A percentile compares a stretch with the other conserved stretches of the same genome.
Conservation (phyloP, 2,329 filamentous ascomycete genomes). For the Davidsoniella neocaledoniae region DNA sequence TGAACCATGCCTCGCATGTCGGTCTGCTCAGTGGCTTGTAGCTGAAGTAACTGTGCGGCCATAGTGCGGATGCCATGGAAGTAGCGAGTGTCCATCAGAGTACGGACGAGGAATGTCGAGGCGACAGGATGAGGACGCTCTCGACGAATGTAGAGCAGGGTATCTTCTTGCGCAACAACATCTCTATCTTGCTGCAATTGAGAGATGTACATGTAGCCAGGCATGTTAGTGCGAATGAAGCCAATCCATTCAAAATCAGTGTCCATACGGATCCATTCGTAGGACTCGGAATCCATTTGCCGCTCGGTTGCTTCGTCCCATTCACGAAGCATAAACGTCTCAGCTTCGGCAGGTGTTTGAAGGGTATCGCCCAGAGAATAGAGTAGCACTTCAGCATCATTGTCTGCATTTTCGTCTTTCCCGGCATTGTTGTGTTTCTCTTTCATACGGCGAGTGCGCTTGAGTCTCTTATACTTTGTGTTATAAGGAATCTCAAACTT, state of each 20-base stretch:
- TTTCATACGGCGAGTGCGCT: slow-evolving; percentile 68
- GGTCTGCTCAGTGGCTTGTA: slow-evolving; percentile 49
- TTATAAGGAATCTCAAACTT: slow-evolving; percentile 96
- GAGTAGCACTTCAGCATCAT: slow-evolving; percentile 40
- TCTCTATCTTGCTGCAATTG: slow-evolving; percentile 95
- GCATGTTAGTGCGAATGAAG: slow-evolving; percentile 64
- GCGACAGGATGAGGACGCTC: slow-evolving; percentile 60
- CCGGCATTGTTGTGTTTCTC: slow-evolving; percentile 39
- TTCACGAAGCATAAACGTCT: slow-evolving; percentile 70
- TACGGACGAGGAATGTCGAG: slow-evolving; percentile 77
- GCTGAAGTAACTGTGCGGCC: slow-evolving; percentile 63
- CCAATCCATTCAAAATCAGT: slow-evolving; percentile 98
- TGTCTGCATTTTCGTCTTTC: slow-evolving; percentile 17
- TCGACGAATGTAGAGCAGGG: slow-evolving; percentile 56
- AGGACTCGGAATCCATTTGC: slow-evolving; percentile 87
- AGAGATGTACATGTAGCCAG: slow-evolving; percentile 93
- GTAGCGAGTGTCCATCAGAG: slow-evolving; percentile 79
- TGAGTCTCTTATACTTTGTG: slow-evolving; percentile 95
- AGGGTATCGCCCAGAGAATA: slow-evolving; percentile 89
- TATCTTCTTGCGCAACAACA: slow-evolving; percentile 70
- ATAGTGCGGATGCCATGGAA: slow-evolving; percentile 83
- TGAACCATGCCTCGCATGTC: slow-evolving; percentile 70
- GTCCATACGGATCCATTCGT: slow-evolving; percentile 97
- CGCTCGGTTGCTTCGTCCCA: slow-evolving; percentile 82
- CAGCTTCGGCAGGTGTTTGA: slow-evolving; percentile 62